A percentile compares a stretch with the other conserved stretches of the same genome.
phyloP scores from a whole-genome alignment of 495 filamentous ascomycete species.

The Talaromyces trachyspermus region DNA sequence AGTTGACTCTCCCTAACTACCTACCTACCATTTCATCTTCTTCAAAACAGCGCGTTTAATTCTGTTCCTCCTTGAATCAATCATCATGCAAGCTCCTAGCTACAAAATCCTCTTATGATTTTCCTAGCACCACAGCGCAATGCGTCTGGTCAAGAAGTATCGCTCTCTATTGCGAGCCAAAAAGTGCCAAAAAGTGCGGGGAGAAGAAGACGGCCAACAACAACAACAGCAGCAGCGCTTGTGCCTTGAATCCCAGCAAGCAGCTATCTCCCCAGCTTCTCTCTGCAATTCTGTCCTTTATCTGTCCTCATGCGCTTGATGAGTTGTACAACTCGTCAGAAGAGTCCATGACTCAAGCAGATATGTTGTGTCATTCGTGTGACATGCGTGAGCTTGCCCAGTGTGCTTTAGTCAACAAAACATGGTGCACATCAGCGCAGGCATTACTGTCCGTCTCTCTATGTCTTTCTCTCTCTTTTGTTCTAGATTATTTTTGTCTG shows the following conservation, averaged over 20 bases:
- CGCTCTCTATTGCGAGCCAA: not conserved
- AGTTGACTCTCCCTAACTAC: no score
- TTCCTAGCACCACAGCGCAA: no score
- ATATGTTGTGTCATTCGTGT: slow-evolving; percentile 94
- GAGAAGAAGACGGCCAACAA: slow-evolving; percentile 1
- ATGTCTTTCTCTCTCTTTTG: not conserved
- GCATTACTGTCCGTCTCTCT: slow-evolving; percentile 49
- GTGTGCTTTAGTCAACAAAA: slow-evolving; percentile 62
- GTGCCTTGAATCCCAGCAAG: slow-evolving; percentile 33
- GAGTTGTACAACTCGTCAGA: slow-evolving; percentile 74
- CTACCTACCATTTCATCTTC: no score
- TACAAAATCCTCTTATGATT: no score
- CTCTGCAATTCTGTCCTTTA: slow-evolving; percentile 63
- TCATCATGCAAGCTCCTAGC: no score
- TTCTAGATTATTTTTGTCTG: slow-evolving; percentile 3
- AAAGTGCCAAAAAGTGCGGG: not conserved
- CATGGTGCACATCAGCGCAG: slow-evolving; percentile 55
- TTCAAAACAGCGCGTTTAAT: no score
- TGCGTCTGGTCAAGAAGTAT: not conserved
- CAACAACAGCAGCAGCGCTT: slow-evolving; percentile 1
- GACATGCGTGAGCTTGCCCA: slow-evolving; percentile 86
- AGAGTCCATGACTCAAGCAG: slow-evolving; percentile 70
- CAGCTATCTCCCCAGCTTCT: slow-evolving; percentile 58
- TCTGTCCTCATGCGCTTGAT: slow-evolving; percentile 80
- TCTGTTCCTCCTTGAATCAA: no score